Base-by-base conservation (phyloP, 768 basidiomycete genomes). In the Harrya chromipes region DNA sequence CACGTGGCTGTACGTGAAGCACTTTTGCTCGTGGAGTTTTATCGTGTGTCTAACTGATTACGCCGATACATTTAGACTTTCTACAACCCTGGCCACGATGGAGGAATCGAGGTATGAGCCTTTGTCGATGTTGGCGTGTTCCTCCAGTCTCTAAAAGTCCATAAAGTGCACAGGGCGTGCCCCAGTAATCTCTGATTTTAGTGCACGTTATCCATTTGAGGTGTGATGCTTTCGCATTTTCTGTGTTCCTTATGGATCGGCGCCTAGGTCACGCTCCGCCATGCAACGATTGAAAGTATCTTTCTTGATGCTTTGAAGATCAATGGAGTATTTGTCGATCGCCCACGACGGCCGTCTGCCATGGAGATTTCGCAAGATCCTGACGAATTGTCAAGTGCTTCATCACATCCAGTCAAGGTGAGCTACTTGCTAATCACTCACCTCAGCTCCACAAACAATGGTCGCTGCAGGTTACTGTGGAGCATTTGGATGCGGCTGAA, bases 51-150 rank as follows among this genome's bases (percentile, higher is more conserved):
- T 45, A 17, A n/a, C 24, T 44, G 33, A 42, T 19, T 12, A n/a
- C 4, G 3, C 11, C 35, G 35, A 5, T 27, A 19, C 3, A 44
- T 29, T 4, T 40, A 90, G 87, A 81, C 85, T 8, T 88, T 89
- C 63, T 90, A 89, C 59, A 85, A 87, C 55, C 87, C 87, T 4
- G 70, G 74, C 19, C 66, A 72, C 1, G 57, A 74, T 29, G 84
- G 84, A 14, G 82, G 76, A 4, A 85, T 90, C 33, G 76, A 33
- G 16, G 33, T 33, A 33, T 16, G 14, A 14, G 6, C 33, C 14
- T 33, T 16, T 16, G 33, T 33, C 33, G 5, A 16, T 12, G 13
- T 33, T 33, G 33, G 5, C 14, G 33, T 33, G 14, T 33, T 33
- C 16, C 33, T 16, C 13, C 13, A 2, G 33, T 33, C 16, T 16